These are phyloP conservation scores for Luffa aegyptiaca DNA, from an alignment of 306 rosid species.

Conservation along the genomic window DNA sequence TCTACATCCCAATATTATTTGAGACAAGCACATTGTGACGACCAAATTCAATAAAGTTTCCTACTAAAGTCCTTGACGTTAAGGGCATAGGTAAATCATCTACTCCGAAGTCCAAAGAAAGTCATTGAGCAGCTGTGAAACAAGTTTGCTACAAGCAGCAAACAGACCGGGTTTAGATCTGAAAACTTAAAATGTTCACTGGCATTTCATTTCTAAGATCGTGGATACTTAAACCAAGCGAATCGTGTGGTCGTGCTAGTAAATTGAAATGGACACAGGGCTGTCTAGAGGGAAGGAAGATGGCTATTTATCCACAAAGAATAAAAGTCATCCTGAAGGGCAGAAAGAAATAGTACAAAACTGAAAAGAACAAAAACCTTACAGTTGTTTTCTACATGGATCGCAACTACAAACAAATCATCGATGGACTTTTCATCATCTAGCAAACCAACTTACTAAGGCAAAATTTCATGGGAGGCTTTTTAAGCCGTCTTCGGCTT, in stretches of 20 bases:
- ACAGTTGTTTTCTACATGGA: constrained; percentile 17
- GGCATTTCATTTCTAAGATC: not conserved
- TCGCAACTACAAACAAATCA: constrained; percentile 25
- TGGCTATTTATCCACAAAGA: constrained; percentile 9
- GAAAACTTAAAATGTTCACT: not conserved
- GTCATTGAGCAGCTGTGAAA: not conserved
- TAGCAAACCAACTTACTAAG: constrained; percentile 1
- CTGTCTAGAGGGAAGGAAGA: not conserved
- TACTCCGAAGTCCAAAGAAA: too few species aligned
- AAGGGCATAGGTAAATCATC: too few species aligned
- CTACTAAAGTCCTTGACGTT: not conserved
- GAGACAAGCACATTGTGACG: not conserved
- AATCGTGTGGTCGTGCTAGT: not conserved
- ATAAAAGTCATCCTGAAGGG: constrained; percentile 11
- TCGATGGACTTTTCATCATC: constrained; percentile 4
- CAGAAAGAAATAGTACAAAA: constrained; percentile 3
- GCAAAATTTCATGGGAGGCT: constrained; percentile 21
- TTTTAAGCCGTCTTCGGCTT: constrained; percentile 65
- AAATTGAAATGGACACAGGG: not conserved
- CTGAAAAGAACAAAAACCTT: not conserved
- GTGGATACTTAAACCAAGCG: not conserved
- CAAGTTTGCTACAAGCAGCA: not conserved
- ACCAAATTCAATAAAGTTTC: not conserved
- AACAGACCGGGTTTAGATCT: not conserved
- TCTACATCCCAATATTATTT: not conserved